Base-by-base conservation (phyloP, 2,329 filamentous ascomycete species). In the Aspergillus glaucus region DNA sequence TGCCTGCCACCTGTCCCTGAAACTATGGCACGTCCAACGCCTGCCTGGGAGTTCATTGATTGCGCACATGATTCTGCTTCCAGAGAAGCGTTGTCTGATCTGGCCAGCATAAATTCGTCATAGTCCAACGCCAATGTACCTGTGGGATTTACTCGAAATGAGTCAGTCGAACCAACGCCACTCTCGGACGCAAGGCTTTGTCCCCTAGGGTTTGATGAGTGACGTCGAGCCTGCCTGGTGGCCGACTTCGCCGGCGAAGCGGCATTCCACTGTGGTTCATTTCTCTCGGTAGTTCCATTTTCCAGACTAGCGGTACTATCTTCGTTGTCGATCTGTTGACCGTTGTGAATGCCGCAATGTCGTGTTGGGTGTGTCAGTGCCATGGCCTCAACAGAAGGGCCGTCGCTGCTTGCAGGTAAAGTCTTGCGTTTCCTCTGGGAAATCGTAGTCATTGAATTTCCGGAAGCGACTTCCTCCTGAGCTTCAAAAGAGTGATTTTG, bases 341-440 rank as follows among this genome's bases (percentile, higher is more conserved):
- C 22, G 15, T 12, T 28, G 22, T n/a, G 24, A 4, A 26, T 26
- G n/a, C 4, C 6, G 14, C 26, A 5, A 19, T 28, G 22, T 26
- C 26, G 22, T 10, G 22, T 19, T 21, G 26, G 8, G 9, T 32
- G 5, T 21, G 6, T 43, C 15, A 15, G 26, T n/a, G 21, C n/a
- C 15, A 17, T 12, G 8, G 22, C 10, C 28, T 44, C 43, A 34
- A n/a, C 14, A 15, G 17, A 22, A 22, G 26, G 14, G 19, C 55
- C 44, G 10, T 49, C 52, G 49, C 54, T 55, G 22, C 52, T 55
- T 34, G 55, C 47, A n/a, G 61, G 56, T 12, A 58, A 57, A 24
- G 56, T 59, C 50, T 62, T 64, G 36, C 62, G 59, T 52, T 64
- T 67, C 45, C 61, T 57, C 36, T 64, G 61, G 7, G 66, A 64